Conservation (phyloP, 306 rosid species). For the Chamaecrista fasciculata region DNA sequence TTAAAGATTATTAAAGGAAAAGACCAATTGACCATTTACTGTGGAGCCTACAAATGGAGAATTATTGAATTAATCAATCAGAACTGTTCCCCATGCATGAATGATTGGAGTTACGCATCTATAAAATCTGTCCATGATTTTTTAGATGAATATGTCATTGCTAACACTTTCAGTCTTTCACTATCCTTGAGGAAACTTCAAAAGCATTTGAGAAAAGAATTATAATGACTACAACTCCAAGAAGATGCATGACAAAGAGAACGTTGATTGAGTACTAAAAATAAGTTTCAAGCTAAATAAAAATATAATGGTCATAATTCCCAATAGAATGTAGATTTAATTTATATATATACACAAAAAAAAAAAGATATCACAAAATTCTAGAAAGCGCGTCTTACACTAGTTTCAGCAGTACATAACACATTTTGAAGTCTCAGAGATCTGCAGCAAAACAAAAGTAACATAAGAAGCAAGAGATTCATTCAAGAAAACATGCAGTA, state of each 20-base stretch:
- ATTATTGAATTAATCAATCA: background rate
- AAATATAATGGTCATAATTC: background rate
- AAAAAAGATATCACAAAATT: conserved; percentile 17
- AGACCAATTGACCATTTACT: background rate
- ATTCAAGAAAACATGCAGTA: conserved; percentile 21
- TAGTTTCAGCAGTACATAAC: conserved; percentile 58
- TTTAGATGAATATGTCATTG: background rate
- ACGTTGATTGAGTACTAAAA: background rate
- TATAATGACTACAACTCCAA: conserved; percentile 12
- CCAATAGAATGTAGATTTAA: background rate
- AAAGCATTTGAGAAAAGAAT: conserved; percentile 22
- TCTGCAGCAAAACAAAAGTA: conserved; percentile 50
- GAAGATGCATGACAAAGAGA: conserved; percentile 17
- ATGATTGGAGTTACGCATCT: background rate
- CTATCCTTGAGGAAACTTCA: conserved; percentile 12
- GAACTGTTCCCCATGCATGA: background rate
- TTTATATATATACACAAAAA: no score
- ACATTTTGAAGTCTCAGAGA: conserved; percentile 66
- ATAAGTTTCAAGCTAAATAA: background rate
- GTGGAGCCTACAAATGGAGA: background rate
- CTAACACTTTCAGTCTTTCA: conserved; percentile 11
- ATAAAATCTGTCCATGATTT: background rate
- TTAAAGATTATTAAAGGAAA: no score
- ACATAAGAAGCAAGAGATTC: conserved; percentile 20
- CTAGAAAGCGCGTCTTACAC: conserved; percentile 54